A percentile compares a stretch with the other conserved stretches of the same genome.
Conservation (phyloP, 1,284 basidiomycete species). For the Ceratobasidium sp. region DNA sequence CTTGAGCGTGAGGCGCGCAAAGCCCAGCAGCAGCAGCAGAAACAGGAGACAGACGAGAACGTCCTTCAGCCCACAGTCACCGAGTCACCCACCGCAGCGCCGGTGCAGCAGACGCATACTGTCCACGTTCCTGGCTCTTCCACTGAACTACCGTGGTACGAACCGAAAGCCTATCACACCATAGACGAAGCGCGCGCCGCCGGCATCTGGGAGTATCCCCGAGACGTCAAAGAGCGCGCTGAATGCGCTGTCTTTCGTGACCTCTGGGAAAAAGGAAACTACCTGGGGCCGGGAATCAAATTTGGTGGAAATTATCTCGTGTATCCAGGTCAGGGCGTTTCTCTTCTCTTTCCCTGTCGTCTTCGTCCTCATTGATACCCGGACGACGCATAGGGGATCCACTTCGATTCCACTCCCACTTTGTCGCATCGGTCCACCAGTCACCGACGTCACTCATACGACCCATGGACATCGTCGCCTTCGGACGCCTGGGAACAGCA, state of each 20-base stretch:
- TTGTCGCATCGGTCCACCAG: conserved; percentile 83
- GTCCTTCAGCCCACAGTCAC: conserved; percentile 16
- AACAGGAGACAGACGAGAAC: neutral
- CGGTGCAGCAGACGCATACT: conserved; percentile 47
- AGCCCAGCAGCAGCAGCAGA: conserved; percentile 30
- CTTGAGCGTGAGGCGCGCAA: conserved; percentile 68
- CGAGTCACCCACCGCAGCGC: conserved; percentile 35
- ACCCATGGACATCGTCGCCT: conserved; percentile 94
- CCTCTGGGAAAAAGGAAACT: conserved; percentile 83
- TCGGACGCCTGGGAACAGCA: conserved; percentile 93
- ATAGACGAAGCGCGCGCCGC: conserved; percentile 71
- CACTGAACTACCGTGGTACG: conserved; percentile 70
- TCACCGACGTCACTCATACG: conserved; percentile 69
- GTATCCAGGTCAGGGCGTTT: conserved; percentile 80
- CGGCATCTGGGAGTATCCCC: conserved; percentile 82
- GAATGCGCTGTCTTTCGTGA: conserved; percentile 82
- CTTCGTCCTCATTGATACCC: neutral
- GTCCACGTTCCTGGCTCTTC: conserved; percentile 66
- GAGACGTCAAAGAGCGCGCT: conserved; percentile 70
- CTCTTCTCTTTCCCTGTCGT: conserved; percentile 26
- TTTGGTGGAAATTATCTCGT: conserved; percentile 97
- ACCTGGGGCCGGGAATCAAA: conserved; percentile 86
- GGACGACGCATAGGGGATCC: conserved; percentile 80
- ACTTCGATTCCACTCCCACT: conserved; percentile 96
- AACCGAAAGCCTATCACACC: conserved; percentile 62